phyloP scores from a whole-genome alignment of 768 basidiomycete genomes.

The Royoungia palumana region DNA sequence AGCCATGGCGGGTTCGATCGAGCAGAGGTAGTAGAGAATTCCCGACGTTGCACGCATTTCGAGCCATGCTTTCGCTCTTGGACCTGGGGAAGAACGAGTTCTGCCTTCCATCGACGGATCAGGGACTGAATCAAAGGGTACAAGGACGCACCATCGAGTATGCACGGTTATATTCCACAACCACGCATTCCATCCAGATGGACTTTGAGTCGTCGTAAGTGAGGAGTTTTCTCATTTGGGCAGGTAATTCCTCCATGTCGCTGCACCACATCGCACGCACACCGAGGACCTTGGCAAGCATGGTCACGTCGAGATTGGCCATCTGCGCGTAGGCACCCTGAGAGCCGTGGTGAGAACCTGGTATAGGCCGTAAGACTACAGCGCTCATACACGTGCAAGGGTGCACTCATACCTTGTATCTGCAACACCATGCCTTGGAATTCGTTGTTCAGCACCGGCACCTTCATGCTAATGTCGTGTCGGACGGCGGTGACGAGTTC shows the following conservation, averaged over 20 bases:
- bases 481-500: conserved; percentile 93
- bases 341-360: conserved; percentile 91
- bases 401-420: conserved; percentile 80
- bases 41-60: too few species aligned
- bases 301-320: conserved; percentile 93
- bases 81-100: conserved; percentile 70
- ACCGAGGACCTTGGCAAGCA: conserved; percentile 85
- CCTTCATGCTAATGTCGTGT: conserved; percentile 91
- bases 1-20: too few species aligned
- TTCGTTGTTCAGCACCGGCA: conserved; percentile 89
- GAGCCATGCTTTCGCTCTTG: too few species aligned
- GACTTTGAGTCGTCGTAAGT: conserved; percentile 88
- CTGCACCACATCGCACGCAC: conserved; percentile 85
- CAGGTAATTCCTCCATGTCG: conserved; percentile 71
- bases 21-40: too few species aligned
- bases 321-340: conserved; percentile 94
- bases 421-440: conserved; percentile 99
- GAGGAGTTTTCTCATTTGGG: conserved; percentile 98
- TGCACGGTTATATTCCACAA: conserved; percentile 81
- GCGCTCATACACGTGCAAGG: not conserved
- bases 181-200: conserved; percentile 85
- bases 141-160: conserved; percentile 73
- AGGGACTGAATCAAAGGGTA: not conserved
- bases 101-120: conserved; percentile 60
- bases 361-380: conserved; percentile 3